Conservation (phyloP, 2,329 filamentous ascomycete genomes). For the Metarhizium humberi region DNA sequence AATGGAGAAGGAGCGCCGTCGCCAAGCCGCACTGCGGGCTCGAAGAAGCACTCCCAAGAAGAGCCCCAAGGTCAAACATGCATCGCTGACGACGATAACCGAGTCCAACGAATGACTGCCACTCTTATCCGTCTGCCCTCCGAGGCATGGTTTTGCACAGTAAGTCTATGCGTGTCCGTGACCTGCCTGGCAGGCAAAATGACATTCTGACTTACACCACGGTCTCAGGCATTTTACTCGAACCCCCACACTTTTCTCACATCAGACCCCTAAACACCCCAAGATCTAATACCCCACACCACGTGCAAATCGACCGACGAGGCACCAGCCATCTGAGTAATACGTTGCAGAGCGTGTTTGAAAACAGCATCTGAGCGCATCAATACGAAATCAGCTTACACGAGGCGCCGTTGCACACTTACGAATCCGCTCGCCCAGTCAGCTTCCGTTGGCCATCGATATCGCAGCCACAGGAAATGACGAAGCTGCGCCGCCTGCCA, state of each 20-base stretch:
- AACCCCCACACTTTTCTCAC: neutral
- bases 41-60: constrained; percentile 37
- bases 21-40: constrained; percentile 24
- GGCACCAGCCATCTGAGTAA: neutral
- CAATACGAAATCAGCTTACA: neutral
- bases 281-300: neutral
- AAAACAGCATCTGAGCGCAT: neutral
- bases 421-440: neutral
- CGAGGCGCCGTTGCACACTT: neutral
- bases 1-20: constrained; percentile 45
- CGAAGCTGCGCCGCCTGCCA: neutral
- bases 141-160: neutral
- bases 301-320: constrained; percentile 1
- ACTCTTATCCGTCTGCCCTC: neutral
- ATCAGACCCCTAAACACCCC: neutral
- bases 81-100: constrained; percentile 44
- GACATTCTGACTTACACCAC: neutral
- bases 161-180: neutral
- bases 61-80: constrained; percentile 36
- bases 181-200: neutral
- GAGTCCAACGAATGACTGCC: constrained; percentile 26
- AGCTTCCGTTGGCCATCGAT: neutral
- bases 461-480: constrained; percentile 1
- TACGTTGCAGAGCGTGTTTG: neutral
- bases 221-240: constrained; percentile 1